Conservation (phyloP, 2,329 filamentous ascomycete genomes). For the Nothophoma quercina region DNA sequence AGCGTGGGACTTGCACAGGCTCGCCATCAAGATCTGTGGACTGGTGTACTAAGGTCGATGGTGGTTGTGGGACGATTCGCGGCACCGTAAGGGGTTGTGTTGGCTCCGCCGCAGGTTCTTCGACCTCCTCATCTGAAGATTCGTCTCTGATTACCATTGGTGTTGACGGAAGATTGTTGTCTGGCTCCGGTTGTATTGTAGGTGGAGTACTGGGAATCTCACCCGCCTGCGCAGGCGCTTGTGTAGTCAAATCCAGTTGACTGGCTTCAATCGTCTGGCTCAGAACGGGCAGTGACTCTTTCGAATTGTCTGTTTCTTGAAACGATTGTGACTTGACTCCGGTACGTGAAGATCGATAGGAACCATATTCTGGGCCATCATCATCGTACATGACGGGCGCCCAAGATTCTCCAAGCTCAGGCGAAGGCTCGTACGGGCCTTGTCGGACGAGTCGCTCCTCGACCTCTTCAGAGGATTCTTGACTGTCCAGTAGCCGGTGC, state of each 20-base stretch:
- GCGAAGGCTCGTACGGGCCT: constrained; percentile 17
- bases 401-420: constrained; percentile 31
- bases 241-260: constrained; percentile 6
- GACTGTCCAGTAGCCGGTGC: background rate
- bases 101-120: constrained; percentile 4
- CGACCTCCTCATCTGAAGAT: constrained; percentile 33
- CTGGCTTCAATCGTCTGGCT: background rate
- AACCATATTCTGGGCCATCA: constrained; percentile 4
- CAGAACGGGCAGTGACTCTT: background rate
- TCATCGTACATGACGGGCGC: constrained; percentile 14
- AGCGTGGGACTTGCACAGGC: constrained; percentile 34
- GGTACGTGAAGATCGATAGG: constrained; percentile 6
- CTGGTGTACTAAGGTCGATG: constrained; percentile 13
- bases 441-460: background rate
- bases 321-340: constrained; percentile 15
- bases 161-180: constrained; percentile 32
- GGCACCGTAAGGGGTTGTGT: constrained; percentile 13
- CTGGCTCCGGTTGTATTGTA: constrained; percentile 8
- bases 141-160: constrained; percentile 37
- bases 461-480: constrained; percentile 20
- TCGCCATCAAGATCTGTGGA: constrained; percentile 28
- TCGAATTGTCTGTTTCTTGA: background rate
- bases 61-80: background rate
- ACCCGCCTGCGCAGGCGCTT: background rate
- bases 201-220: constrained; percentile 25